Evolutionary conservation across 1,139 yeast genomes (phyloP), one percentile per base, ranked within the genome.

Genomic region (Kodamaea anthophila): DNA sequence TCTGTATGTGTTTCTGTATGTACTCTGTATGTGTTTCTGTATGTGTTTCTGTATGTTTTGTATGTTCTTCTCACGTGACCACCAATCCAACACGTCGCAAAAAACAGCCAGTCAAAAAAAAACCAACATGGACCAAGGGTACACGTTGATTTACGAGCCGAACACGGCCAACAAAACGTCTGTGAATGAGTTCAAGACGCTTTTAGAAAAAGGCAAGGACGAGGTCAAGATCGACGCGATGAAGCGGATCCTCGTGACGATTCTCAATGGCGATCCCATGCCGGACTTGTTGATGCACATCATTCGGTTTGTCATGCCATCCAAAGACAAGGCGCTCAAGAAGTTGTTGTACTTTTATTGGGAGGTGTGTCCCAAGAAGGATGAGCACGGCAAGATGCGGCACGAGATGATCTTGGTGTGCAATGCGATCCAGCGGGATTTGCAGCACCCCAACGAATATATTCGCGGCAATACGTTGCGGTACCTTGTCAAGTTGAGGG

Each of bases 361-460:
- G 98, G 99, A 93, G 58, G 86, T 88, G 34, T 93, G 96, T 53
- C 94, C 96, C 33, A 93, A 93, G 60, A 68, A 80, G 46, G 94
- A 86, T 46, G 69, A 74, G 28, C 80, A 81, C 31, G 98, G 98
- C 5, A 85, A 85, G 55, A 75, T 93, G 69, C 85, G 87, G 64
- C 97, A 88, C 58, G 99, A 93, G 61, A 91, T 93, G 97, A 91
- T 93, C 60, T 75, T 93, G 44, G 98, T 91, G 30, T 91, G 97
- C 65, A 93, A 93, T 55, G 96, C 97, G 33, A 86, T 93, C 49
- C 94, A 93, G 58, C 87, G 91, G 58, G 99, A 93, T 56, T 72
- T 93, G 46, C 96, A 88, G 59, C 98, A 93, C 60, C 96, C 98
- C 31, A 93, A 93, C 62, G 98, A 93, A 59, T 93, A 81, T 53